Evolutionary conservation across 495 filamentous ascomycete species (phyloP).

Genomic region (Pseudomonodictys pantanalensis): DNA sequence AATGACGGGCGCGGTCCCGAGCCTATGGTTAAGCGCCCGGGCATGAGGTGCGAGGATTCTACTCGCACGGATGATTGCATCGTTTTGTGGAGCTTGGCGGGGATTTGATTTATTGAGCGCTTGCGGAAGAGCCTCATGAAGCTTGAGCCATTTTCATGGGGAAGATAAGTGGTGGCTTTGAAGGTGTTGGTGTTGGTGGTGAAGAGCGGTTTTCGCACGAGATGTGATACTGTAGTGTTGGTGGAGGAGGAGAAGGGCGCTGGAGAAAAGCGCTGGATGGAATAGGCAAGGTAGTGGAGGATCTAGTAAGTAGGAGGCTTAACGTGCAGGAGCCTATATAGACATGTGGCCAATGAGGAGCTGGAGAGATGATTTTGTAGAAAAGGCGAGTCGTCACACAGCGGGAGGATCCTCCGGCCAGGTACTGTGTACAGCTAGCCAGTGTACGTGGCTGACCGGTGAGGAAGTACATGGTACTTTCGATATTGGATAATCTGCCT

Average conservation of each 20-base stretch:
- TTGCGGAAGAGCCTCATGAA: too few relatives aligned
- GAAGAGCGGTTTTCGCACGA: not conserved
- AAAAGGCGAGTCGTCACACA: too few relatives aligned
- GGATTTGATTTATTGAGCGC: not conserved
- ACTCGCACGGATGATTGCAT: not conserved
- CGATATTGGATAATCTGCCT: too few relatives aligned
- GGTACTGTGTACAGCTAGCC: too few relatives aligned
- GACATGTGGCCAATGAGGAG: too few relatives aligned
- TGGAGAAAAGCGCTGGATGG: not conserved
- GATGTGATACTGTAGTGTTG: not conserved
- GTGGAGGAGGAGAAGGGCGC: too few relatives aligned
- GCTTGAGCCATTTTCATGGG: too few relatives aligned
- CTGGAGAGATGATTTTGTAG: too few relatives aligned
- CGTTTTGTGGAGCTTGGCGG: not conserved
- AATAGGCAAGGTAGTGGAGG: not conserved
- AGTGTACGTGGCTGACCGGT: too few relatives aligned
- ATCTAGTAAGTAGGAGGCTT: not conserved
- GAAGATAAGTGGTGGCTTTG: too few relatives aligned
- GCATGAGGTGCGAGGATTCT: not conserved
- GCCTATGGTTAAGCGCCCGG: slow-evolving; percentile 33
- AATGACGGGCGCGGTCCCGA: not conserved
- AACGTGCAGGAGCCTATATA: not conserved
- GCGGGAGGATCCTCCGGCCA: too few relatives aligned
- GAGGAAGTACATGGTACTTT: too few relatives aligned
- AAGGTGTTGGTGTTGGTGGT: not conserved